Conservation (phyloP, 768 basidiomycete species). For the Cystobasidium ongulense region DNA sequence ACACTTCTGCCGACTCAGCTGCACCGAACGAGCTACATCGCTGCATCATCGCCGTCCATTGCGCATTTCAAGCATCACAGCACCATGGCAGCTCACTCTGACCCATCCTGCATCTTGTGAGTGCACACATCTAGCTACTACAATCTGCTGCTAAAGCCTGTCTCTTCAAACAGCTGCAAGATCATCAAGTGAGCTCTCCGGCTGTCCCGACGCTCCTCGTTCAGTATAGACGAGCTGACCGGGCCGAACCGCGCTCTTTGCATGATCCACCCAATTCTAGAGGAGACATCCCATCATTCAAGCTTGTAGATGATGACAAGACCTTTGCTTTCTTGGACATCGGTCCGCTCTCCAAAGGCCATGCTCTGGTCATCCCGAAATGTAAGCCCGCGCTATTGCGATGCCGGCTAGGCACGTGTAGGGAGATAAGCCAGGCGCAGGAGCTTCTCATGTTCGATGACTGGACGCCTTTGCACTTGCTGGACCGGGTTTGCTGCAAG, state of each 20-base stretch:
- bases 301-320: constrained; percentile 51
- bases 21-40: neutral
- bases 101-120: constrained; percentile 27
- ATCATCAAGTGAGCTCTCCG: constrained; percentile 25
- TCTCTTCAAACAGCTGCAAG: constrained; percentile 12
- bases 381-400: constrained; percentile 50
- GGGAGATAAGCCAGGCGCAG: no score
- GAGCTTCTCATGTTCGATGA: no score
- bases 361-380: constrained; percentile 88
- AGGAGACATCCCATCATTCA: constrained; percentile 86
- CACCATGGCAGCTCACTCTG: constrained; percentile 15
- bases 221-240: neutral
- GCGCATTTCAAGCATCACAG: neutral
- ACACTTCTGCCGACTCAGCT: neutral
- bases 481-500: no score
- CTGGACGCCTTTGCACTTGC: no score
- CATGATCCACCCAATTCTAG: constrained; percentile 59
- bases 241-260: constrained; percentile 75
- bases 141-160: neutral
- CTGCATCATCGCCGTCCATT: neutral
- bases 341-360: constrained; percentile 77
- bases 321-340: constrained; percentile 82
- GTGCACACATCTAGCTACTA: neutral
- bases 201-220: neutral
- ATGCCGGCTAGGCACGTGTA: neutral